Evolutionary conservation across 345 rosid genomes (phyloP).

Genomic region (Garcia nutans): DNA sequence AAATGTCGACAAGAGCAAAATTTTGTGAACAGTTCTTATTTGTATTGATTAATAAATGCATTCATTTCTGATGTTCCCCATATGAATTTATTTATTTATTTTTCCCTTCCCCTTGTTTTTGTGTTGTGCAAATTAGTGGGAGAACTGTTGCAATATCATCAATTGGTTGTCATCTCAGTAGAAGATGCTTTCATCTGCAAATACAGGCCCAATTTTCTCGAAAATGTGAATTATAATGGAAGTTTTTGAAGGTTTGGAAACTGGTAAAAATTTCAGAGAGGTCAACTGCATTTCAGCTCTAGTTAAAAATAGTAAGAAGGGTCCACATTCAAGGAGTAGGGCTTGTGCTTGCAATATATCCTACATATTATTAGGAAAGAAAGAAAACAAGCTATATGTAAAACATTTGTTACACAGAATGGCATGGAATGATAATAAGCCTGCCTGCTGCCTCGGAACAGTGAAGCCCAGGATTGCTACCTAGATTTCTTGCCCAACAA

Average conservation of each 20-base stretch:
- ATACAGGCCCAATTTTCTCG: conserved; percentile 1
- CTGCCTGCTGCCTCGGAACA: conserved; percentile 14
- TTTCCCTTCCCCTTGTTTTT: background rate
- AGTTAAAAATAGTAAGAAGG: background rate
- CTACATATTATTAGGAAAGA: conserved; percentile 3
- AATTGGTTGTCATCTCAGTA: conserved; percentile 6
- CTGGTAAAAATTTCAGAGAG: background rate
- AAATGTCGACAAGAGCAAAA: background rate
- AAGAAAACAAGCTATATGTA: conserved; percentile 13
- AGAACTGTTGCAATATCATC: conserved; percentile 8
- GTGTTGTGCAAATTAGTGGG: conserved; percentile 12
- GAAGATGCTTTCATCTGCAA: conserved; percentile 12
- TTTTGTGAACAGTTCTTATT: background rate
- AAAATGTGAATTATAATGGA: background rate
- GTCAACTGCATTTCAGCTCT: conserved; percentile 3
- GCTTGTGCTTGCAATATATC: conserved; percentile 3
- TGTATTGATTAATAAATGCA: conserved; percentile 23
- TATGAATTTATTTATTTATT: background rate
- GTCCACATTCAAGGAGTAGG: conserved; percentile 1
- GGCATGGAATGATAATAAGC: conserved; percentile 20
- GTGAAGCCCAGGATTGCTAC: conserved; percentile 26
- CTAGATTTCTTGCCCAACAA: conserved; percentile 32
- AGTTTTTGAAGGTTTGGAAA: conserved; percentile 6
- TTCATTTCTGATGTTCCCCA: conserved; percentile 16
- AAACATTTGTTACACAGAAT: background rate